Evolutionary conservation across 306 rosid genomes (phyloP).

Genomic region (Corylus americana): DNA sequence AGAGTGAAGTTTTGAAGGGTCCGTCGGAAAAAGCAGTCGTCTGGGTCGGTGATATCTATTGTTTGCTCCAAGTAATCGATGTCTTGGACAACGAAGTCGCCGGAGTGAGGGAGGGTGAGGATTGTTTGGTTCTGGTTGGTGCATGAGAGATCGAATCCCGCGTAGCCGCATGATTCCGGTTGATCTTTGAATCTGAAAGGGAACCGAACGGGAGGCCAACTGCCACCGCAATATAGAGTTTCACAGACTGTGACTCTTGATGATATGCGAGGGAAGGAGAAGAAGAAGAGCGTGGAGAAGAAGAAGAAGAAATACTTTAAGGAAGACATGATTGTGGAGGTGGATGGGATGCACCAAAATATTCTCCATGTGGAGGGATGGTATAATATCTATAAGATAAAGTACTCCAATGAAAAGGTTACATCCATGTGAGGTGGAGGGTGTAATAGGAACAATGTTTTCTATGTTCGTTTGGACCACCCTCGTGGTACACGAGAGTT

Average conservation of each 20-base stretch:
- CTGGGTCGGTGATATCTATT: conserved; percentile 26
- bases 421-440: too few species aligned
- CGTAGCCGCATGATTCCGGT: conserved; percentile 3
- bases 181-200: conserved; percentile 1
- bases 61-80: conserved; percentile 22
- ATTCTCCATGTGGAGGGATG: not conserved
- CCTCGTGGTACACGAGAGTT: too few species aligned
- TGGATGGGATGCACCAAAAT: not conserved
- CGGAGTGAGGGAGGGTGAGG: conserved; percentile 31
- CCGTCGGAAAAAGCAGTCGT: conserved; percentile 33
- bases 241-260: not conserved
- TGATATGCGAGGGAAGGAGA: not conserved
- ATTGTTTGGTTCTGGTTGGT: conserved; percentile 18
- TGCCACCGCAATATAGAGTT: not conserved
- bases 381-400: too few species aligned
- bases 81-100: not conserved
- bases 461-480: too few species aligned
- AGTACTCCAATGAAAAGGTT: too few species aligned
- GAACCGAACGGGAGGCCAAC: not conserved
- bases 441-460: too few species aligned
- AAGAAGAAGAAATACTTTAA: not conserved
- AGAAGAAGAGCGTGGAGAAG: not conserved
- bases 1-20: conserved; percentile 16
- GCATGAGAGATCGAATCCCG: conserved; percentile 29
- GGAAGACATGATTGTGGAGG: not conserved